Percentiles rank a stretch among this genome's conserved stretches.
These are phyloP conservation scores for Aurantiochytrium sp. DNA, from an alignment of 108 stramenopile species.

Conservation along the genomic window DNA sequence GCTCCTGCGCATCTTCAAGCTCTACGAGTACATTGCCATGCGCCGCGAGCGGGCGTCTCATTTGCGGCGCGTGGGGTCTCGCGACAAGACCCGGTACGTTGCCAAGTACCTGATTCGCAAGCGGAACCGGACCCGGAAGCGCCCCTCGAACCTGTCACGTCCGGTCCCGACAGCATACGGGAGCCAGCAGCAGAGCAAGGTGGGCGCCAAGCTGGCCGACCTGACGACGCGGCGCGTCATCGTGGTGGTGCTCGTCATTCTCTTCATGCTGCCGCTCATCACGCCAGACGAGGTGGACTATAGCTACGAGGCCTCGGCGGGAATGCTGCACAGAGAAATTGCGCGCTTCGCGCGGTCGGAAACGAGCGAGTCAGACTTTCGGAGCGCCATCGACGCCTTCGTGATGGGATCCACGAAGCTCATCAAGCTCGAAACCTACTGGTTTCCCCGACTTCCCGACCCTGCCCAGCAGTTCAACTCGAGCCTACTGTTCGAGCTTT, in stretches of 20 bases:
- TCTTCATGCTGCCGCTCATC: conserved; percentile 38
- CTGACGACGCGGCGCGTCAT: conserved; percentile 38
- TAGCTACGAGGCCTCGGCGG: conserved; percentile 12
- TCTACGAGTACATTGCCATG: conserved; percentile 34
- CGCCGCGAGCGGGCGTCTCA: not conserved
- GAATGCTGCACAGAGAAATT: conserved; percentile 11
- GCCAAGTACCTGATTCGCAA: not conserved
- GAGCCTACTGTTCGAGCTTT: no score
- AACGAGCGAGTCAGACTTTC: no score
- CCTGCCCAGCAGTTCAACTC: no score
- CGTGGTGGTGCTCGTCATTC: conserved; percentile 37
- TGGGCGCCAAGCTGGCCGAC: conserved; percentile 58
- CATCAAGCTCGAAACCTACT: no score
- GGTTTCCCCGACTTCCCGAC: no score
- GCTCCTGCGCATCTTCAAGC: conserved; percentile 52
- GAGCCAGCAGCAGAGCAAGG: conserved; percentile 44
- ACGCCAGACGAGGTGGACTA: not conserved
- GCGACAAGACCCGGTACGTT: not conserved
- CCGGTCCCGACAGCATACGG: conserved; percentile 34
- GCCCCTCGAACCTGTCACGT: not conserved
- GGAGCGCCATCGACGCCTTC: no score
- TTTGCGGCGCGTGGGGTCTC: no score
- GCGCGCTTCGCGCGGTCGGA: no score
- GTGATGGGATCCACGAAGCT: no score
- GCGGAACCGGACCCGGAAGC: not conserved